These are phyloP conservation scores for Pyrus bretschneideri DNA, from an alignment of 306 rosid genomes.

Conservation along the genomic window DNA sequence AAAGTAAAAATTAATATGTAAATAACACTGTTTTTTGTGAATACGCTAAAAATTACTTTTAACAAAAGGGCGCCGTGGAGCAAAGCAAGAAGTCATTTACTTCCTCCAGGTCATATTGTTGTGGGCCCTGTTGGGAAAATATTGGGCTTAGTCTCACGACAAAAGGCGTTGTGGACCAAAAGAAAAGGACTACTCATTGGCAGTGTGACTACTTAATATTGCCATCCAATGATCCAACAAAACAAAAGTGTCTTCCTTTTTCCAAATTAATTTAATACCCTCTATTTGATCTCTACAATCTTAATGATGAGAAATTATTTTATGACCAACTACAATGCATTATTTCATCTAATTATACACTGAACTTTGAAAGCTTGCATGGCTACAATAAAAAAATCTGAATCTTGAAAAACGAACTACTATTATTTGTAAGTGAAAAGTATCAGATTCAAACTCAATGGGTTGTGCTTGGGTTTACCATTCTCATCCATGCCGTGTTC, in stretches of 20 bases:
- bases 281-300: slow-evolving; percentile 8
- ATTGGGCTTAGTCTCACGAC: neutral
- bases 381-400: no score
- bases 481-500: no score
- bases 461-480: neutral
- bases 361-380: no score
- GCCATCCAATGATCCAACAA: slow-evolving; percentile 18
- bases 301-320: neutral
- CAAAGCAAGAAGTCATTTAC: slow-evolving; percentile 3
- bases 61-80: neutral
- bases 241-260: slow-evolving; percentile 1
- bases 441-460: no score
- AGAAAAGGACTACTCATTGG: neutral
- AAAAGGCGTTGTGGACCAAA: slow-evolving; percentile 1
- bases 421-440: no score
- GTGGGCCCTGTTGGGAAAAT: neutral
- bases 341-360: no score
- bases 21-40: no score
- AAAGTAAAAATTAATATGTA: no score
- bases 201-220: neutral
- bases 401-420: no score
- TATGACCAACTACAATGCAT: no score
- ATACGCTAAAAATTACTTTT: no score
- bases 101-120: neutral
- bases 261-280: neutral